Evolutionary conservation across 108 stramenopile species (phyloP), one percentile per base, ranked within the genome.

Genomic region (Stephanodiscus minutulus): DNA sequence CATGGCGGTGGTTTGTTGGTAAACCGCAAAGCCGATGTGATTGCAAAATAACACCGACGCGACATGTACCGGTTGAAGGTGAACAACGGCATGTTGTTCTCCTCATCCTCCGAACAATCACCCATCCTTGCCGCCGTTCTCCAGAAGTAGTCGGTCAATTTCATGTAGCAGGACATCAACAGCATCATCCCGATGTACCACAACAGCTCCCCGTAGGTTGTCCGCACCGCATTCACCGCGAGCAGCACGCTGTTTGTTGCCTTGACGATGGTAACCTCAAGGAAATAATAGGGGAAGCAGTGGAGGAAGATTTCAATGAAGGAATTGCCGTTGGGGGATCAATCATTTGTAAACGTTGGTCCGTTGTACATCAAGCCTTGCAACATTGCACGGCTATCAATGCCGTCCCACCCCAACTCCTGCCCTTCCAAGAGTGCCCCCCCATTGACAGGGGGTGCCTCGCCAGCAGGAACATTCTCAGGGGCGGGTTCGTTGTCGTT

Each of bases 121-220:
- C 11, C 11, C 39, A 9, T 39, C 39, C 39, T 8, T 9, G 39
- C 10, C 39, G 39, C 8, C 7, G 39, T 11, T 39, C 39, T 6
- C 58, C 68, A 77, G 54, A 66, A 75, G 47, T 75, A 66, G 21
- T 13, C n/a, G n/a, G 12, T 0, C 20, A 54, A 57, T 56, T 60
- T 20, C 48, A 25, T 18, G 48, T n/a, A 20, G 58, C 59, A 57
- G 6, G 67, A 31, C 75, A 76, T 69, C 18, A 70, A 35, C 3
- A 76, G 63, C 68, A 57, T 69, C 33, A 76, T 10, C 36, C 75
- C 75, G 50, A 76, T 31, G 36, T 25, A 76, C 50, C 67, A 39
- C 13, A 61, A 31, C 35, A 76, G 69, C 41, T 69, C 75, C n/a
- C 27, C 68, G 60, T 3, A 28, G 25, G 25, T 2, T 24, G 29